Conservation (phyloP, 306 rosid genomes). For the Herpetospermum pedunculosum region DNA sequence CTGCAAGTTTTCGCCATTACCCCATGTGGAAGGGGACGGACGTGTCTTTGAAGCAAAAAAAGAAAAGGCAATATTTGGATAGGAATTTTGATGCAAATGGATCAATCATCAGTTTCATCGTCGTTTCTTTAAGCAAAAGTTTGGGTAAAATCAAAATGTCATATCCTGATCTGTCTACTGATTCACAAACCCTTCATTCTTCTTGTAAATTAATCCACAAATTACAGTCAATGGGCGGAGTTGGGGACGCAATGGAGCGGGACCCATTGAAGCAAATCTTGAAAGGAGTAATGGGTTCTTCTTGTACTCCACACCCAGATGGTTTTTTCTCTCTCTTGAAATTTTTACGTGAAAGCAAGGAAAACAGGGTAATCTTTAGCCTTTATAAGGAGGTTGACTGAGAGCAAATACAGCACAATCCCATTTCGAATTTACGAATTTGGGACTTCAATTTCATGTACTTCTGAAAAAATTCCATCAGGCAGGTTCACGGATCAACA, state of each 20-base stretch:
- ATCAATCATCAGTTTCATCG: not conserved
- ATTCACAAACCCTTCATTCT: not conserved
- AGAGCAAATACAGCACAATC: not conserved
- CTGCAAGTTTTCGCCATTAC: not conserved
- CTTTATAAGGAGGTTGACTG: not conserved
- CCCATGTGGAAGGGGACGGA: not conserved
- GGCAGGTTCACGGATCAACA: not conserved
- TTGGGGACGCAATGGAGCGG: not conserved
- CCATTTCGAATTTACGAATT: not conserved
- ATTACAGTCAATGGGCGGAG: not conserved
- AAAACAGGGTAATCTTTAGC: not conserved
- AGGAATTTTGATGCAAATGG: not conserved
- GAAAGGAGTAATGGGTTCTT: not conserved
- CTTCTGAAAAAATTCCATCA: not conserved
- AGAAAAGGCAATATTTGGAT: not conserved
- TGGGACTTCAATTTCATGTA: not conserved
- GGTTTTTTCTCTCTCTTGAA: not conserved
- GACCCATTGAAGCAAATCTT: constrained; percentile 2
- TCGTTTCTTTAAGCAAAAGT: not conserved
- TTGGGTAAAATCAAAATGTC: not conserved
- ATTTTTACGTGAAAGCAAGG: constrained; percentile 8
- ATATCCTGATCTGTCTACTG: not conserved
- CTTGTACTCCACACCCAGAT: constrained; percentile 1
- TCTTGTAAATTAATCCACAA: not conserved
- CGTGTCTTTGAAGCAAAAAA: not conserved